phyloP scores from a whole-genome alignment of 1,284 basidiomycete genomes.

The Caloboletus inedulis region DNA sequence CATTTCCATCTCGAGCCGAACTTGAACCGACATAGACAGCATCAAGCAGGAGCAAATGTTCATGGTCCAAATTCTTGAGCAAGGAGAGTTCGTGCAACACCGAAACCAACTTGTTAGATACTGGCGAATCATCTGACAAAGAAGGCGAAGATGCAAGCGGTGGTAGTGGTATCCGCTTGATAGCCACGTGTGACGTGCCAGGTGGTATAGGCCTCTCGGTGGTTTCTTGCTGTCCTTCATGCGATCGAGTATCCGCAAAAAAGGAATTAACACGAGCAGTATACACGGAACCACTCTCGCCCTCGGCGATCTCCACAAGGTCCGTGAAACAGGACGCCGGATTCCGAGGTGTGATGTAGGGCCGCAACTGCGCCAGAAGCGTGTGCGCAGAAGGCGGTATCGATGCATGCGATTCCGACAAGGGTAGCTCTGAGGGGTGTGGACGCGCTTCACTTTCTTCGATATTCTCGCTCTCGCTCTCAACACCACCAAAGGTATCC shows the following conservation, averaged over 20 bases:
- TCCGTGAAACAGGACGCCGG: conserved; percentile 61
- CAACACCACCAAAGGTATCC: conserved; percentile 40
- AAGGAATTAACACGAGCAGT: conserved; percentile 50
- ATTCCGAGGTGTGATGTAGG: conserved; percentile 63
- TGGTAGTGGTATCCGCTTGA: conserved; percentile 65
- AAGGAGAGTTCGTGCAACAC: conserved; percentile 57
- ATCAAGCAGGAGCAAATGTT: conserved; percentile 63
- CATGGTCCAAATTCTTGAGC: conserved; percentile 53
- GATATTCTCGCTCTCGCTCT: conserved; percentile 15
- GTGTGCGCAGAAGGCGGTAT: conserved; percentile 29
- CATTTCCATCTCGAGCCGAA: conserved; percentile 42
- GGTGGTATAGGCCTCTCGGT: conserved; percentile 17
- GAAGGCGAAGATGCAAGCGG: conserved; percentile 33
- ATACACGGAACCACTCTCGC: conserved; percentile 73
- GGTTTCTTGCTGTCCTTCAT: conserved; percentile 16
- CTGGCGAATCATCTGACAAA: conserved; percentile 28
- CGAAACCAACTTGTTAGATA: conserved; percentile 60
- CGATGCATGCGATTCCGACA: background rate
- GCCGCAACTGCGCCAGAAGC: conserved; percentile 54
- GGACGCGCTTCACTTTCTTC: conserved; percentile 3
- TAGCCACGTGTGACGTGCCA: conserved; percentile 53
- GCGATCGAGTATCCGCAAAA: conserved; percentile 31
- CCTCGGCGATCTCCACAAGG: conserved; percentile 72
- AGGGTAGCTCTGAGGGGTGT: conserved; percentile 33
- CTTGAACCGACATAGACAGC: conserved; percentile 60